These are phyloP conservation scores for Paecilomyces sp. DNA, from an alignment of 2,329 filamentous ascomycete genomes.

Conservation along the genomic window DNA sequence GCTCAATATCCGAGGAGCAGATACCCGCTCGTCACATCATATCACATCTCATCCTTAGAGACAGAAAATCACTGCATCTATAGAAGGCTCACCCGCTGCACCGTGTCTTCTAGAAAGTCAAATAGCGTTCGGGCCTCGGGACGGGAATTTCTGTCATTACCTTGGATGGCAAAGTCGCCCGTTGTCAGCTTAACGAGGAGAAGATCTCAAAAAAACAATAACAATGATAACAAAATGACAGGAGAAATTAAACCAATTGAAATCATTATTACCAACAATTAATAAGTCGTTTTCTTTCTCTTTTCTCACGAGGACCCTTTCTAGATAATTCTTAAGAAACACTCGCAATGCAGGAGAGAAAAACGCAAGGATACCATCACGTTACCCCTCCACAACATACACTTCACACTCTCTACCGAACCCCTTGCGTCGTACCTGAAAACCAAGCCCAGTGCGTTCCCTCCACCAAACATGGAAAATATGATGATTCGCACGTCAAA, in stretches of 20 bases:
- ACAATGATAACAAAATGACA: no score
- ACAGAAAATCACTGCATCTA: no score
- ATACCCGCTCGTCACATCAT: background rate
- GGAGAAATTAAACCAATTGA: no score
- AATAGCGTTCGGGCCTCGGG: background rate
- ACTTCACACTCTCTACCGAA: background rate
- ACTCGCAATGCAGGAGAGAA: background rate
- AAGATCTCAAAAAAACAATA: background rate
- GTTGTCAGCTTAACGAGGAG: background rate
- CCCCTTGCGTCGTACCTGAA: background rate
- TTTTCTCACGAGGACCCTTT: no score
- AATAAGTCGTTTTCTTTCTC: no score
- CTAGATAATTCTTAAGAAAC: no score
- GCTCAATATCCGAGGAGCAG: background rate
- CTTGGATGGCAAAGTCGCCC: background rate
- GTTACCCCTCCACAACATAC: background rate
- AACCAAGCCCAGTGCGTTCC: background rate
- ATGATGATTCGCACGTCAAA: background rate
- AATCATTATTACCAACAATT: no score
- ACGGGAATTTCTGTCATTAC: background rate
- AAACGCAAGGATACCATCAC: background rate
- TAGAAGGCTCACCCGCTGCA: background rate
- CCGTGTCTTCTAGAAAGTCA: background rate
- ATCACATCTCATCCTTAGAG: background rate
- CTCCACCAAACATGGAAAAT: background rate